These are phyloP conservation scores for Aureobasidium lini DNA, from an alignment of 2,329 filamentous ascomycete species.

Conservation along the genomic window DNA sequence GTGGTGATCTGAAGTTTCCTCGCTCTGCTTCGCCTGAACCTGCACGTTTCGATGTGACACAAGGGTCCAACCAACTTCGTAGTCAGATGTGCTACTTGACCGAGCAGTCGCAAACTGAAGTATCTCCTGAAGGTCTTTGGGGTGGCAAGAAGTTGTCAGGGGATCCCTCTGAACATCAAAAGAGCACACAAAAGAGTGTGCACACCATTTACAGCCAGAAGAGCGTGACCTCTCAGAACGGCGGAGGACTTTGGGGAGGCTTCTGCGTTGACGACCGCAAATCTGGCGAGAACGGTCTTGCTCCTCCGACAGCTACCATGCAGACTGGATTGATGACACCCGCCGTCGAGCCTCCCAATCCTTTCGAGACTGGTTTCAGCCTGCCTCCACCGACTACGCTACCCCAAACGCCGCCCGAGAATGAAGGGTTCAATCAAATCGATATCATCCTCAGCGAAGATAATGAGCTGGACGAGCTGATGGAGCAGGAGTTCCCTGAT, in stretches of 20 bases:
- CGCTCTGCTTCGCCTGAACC: constrained; percentile 75
- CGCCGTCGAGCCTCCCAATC: constrained; percentile 31
- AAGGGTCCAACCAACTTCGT: constrained; percentile 45
- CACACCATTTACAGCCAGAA: constrained; percentile 16
- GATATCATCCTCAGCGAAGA: constrained; percentile 37
- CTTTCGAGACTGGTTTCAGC: constrained; percentile 28
- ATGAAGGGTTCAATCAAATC: constrained; percentile 22
- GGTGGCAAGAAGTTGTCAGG: constrained; percentile 5
- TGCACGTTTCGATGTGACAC: constrained; percentile 75
- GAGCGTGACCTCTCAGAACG: constrained; percentile 15
- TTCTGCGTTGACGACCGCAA: constrained; percentile 48
- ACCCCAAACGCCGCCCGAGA: constrained; percentile 25
- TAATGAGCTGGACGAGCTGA: constrained; percentile 32
- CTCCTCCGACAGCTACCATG: constrained; percentile 35
- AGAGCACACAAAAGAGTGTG: neutral
- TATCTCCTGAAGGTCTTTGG: constrained; percentile 15
- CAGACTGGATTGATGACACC: constrained; percentile 41
- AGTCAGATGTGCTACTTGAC: constrained; percentile 44
- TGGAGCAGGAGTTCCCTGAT: constrained; percentile 66
- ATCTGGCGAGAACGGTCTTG: constrained; percentile 29
- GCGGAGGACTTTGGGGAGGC: constrained; percentile 65
- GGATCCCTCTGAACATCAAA: neutral
- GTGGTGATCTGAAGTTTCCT: constrained; percentile 70
- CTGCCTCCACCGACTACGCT: constrained; percentile 29
- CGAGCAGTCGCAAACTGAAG: constrained; percentile 40